A percentile compares a stretch with the other conserved stretches of the same genome.
Evolutionary conservation across 106 monocot species (phyloP).

Genomic region (Alisma plantagoaquatica): DNA sequence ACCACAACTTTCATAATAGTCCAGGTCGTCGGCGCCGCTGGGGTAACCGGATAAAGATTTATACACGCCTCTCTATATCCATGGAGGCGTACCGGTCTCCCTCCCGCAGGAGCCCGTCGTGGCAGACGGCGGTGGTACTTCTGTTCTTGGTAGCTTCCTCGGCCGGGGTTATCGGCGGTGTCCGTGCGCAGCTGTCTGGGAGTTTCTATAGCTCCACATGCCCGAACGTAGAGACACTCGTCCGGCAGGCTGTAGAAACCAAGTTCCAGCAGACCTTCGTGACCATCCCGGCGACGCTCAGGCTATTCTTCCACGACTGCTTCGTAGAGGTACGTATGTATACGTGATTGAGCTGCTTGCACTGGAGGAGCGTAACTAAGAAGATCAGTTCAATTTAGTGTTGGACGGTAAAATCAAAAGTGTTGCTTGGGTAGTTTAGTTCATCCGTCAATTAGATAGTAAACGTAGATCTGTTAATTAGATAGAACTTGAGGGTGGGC

Average conservation of each 20-base stretch:
- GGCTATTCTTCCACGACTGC: slow-evolving; percentile 59
- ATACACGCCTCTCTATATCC: no score
- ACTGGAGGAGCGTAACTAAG: no score
- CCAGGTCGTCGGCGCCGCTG: no score
- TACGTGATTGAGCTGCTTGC: no score
- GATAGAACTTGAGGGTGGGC: neutral
- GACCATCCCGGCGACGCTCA: slow-evolving; percentile 41
- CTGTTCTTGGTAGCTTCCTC: no score
- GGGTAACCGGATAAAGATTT: no score
- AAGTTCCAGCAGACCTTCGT: slow-evolving; percentile 40
- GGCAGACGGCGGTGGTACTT: no score
- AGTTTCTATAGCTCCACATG: slow-evolving; percentile 35
- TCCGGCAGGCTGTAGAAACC: slow-evolving; percentile 23
- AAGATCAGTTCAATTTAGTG: neutral
- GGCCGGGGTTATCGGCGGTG: no score
- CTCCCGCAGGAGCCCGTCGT: no score
- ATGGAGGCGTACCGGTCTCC: no score
- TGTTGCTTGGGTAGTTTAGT: no score
- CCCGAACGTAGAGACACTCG: slow-evolving; percentile 36
- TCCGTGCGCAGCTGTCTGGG: slow-evolving; percentile 2
- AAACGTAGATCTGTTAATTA: neutral
- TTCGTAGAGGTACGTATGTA: slow-evolving; percentile 28
- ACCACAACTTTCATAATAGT: no score
- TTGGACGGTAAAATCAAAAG: neutral
- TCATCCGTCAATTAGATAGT: neutral